These are phyloP conservation scores for Rhynchospora tenuis DNA, from an alignment of 176 grass and related monocot genomes.

Conservation along the genomic window DNA sequence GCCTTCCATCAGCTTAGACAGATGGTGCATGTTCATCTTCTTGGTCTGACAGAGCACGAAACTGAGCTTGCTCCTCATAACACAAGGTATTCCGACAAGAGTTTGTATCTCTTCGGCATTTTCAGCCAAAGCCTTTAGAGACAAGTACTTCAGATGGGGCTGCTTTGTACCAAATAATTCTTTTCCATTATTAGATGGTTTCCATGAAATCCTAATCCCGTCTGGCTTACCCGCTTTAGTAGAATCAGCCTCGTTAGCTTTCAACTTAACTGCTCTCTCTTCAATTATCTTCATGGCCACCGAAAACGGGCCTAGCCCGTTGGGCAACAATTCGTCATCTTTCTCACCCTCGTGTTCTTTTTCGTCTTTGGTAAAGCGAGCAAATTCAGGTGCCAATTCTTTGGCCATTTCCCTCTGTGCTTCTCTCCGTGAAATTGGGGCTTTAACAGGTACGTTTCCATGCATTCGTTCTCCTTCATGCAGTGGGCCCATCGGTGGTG, in stretches of 20 bases:
- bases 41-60: constrained; percentile 48
- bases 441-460: background rate
- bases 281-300: constrained; percentile 59
- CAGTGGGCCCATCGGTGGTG: background rate
- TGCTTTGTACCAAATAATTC: background rate
- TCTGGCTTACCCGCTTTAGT: constrained; percentile 6
- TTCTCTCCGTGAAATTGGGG: constrained; percentile 13
- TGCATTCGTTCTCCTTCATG: background rate
- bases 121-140: constrained; percentile 38
- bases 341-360: constrained; percentile 40
- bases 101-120: constrained; percentile 76
- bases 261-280: constrained; percentile 48
- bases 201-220: constrained; percentile 43
- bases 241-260: constrained; percentile 37
- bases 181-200: constrained; percentile 26
- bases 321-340: constrained; percentile 22
- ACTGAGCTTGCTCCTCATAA: constrained; percentile 48
- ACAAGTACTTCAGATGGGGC: constrained; percentile 43
- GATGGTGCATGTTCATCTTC: constrained; percentile 73
- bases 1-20: constrained; percentile 44
- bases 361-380: constrained; percentile 51
- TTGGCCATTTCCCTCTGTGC: constrained; percentile 40
- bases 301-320: constrained; percentile 73
- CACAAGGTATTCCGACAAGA: constrained; percentile 58
- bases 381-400: constrained; percentile 61